These are phyloP conservation scores for Cordyceps pruinosa DNA, from an alignment of 2,329 filamentous ascomycete species.

Conservation along the genomic window DNA sequence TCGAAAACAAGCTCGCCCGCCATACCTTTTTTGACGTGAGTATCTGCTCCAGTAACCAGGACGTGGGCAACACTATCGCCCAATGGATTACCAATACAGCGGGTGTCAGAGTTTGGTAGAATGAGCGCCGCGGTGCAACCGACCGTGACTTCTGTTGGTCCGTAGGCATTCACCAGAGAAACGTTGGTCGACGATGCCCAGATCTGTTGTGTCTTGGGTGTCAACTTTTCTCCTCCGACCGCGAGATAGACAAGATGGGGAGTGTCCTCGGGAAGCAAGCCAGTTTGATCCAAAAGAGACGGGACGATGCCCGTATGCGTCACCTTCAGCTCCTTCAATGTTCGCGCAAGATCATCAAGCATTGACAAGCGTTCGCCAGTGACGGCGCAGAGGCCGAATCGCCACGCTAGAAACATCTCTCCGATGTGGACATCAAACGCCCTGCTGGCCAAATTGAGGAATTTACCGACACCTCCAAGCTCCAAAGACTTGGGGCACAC, in stretches of 20 bases:
- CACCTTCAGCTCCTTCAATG: neutral
- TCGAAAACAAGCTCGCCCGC: neutral
- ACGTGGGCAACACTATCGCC: neutral
- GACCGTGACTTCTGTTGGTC: neutral
- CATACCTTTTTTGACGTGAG: slow-evolving; percentile 1
- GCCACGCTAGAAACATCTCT: slow-evolving; percentile 1
- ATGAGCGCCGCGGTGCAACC: neutral
- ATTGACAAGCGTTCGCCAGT: slow-evolving; percentile 3
- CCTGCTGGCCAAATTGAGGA: neutral
- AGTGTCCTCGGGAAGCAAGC: neutral
- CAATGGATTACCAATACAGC: neutral
- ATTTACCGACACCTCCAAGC: neutral
- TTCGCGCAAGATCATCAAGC: neutral
- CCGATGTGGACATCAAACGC: slow-evolving; percentile 1
- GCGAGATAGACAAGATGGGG: neutral
- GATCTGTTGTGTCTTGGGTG: slow-evolving; percentile 1
- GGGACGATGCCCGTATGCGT: neutral
- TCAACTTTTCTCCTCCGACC: slow-evolving; percentile 2
- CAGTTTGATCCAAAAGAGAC: slow-evolving; percentile 1
- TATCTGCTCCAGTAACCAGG: neutral
- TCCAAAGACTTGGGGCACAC: neutral
- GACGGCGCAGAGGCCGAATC: neutral
- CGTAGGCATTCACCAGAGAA: neutral
- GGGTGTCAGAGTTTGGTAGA: neutral
- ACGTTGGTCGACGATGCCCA: neutral